Evolutionary conservation across 2,329 filamentous ascomycete genomes (phyloP), one percentile per base, ranked within the genome.

Genomic region (Penicillium sp.): DNA sequence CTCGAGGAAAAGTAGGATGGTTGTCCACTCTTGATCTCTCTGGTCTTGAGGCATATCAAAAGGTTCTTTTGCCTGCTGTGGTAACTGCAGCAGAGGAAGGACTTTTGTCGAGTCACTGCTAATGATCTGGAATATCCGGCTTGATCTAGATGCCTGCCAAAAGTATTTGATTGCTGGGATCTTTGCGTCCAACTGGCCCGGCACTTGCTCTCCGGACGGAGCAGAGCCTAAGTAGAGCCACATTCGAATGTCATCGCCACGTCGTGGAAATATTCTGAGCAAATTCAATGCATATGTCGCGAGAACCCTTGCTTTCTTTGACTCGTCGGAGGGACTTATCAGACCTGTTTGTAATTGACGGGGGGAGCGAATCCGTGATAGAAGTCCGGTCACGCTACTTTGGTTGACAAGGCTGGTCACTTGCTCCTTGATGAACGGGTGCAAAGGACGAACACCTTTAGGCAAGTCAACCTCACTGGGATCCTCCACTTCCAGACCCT

Each of bases 191-290:
- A 57, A 70, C 5, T 69, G 64, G 8, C 66, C 66, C 24, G 71
- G 56, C 8, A 60, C 56, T 55, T 75, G 61, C 66, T 71, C 48
- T 67, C 75, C 56, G 18, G 60, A 76, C 57, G 60, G 68, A 4
- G 89, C 79, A 39, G 88, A 85, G 0, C 91, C 90, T 36, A 94
- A 81, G 67, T 94, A 97, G 1, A 97, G 79, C 77, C 91, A 93
- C 91, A 97, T 96, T 19, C 92, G 88, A 56, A 97, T 95, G 55
- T 97, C 92, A 67, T 97, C 92, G 3, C 87, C 87, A 55, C 86
- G 83, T 6, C 81, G 78, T 8, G 93, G 92, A 61, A 97, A 97
- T 64, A 92, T 92, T 54, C 90, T 85, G 3, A 97, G 78, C 3
- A 99, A 77, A 0, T 90, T 92, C 34, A 97, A 79, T 2, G 92